Percentiles rank a stretch among this genome's conserved stretches.
phyloP scores from a whole-genome alignment of 2,329 filamentous ascomycete genomes.

The Alternaria brassicicola region DNA sequence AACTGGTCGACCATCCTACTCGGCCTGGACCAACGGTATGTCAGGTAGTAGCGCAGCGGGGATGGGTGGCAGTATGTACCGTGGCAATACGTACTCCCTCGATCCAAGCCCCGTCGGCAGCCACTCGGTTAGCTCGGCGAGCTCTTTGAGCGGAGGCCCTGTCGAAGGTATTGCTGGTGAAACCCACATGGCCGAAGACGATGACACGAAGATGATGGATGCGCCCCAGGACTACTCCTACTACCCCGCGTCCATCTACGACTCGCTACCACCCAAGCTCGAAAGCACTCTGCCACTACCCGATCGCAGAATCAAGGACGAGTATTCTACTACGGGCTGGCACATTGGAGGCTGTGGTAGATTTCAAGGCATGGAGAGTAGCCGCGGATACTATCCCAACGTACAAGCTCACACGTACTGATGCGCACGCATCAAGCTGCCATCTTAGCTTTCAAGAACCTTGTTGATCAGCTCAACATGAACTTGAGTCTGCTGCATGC shows the following conservation, averaged over 20 bases:
- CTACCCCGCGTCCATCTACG: constrained; percentile 53
- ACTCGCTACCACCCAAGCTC: constrained; percentile 44
- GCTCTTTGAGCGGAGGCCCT: constrained; percentile 49
- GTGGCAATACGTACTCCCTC: constrained; percentile 46
- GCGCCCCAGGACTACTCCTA: constrained; percentile 55
- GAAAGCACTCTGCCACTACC: constrained; percentile 43
- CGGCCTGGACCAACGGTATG: constrained; percentile 41
- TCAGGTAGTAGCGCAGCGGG: constrained; percentile 37
- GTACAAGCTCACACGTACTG: constrained; percentile 51
- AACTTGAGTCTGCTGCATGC: constrained; percentile 6
- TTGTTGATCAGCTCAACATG: constrained; percentile 19
- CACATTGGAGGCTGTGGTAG: constrained; percentile 50
- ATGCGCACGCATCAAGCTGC: constrained; percentile 11
- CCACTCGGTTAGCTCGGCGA: constrained; percentile 54
- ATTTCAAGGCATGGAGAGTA: constrained; percentile 55
- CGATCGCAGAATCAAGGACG: constrained; percentile 51
- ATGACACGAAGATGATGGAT: constrained; percentile 50
- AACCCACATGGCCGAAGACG: constrained; percentile 49
- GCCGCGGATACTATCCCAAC: constrained; percentile 56
- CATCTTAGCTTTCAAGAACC: constrained; percentile 15
- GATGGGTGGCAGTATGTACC: constrained; percentile 44
- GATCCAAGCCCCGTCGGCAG: constrained; percentile 49
- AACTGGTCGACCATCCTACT: constrained; percentile 59
- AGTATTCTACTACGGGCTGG: constrained; percentile 49
- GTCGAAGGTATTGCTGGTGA: constrained; percentile 52